phyloP scores from a whole-genome alignment of 306 rosid species.

The Rubus parviflorus region DNA sequence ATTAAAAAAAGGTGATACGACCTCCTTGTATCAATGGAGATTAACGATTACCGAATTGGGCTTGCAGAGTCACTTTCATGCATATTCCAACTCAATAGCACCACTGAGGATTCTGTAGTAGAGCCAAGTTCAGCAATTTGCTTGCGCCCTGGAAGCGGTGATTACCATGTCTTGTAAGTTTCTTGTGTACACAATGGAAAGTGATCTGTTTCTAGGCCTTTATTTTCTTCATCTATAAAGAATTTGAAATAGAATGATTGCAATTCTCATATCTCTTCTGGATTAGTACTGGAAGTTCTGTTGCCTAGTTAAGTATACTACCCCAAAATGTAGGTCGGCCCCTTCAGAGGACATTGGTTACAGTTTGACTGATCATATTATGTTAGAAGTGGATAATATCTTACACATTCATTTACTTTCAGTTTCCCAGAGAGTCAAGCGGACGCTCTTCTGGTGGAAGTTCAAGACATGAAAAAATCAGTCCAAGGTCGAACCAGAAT shows the following conservation, averaged over 20 bases:
- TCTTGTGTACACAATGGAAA: not conserved
- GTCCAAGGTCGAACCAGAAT: constrained; percentile 78
- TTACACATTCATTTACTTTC: constrained; percentile 36
- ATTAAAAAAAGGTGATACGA: not conserved
- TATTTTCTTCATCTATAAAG: not conserved
- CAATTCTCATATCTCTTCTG: not conserved
- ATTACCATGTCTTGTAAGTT: constrained; percentile 88
- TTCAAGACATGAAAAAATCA: constrained; percentile 67
- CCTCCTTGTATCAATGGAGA: not conserved
- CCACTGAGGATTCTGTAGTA: constrained; percentile 60
- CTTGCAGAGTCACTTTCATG: constrained; percentile 78
- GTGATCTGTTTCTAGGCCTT: not conserved
- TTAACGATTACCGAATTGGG: constrained; percentile 22
- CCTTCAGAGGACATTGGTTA: not conserved
- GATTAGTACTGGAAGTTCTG: constrained; percentile 5
- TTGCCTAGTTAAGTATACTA: constrained; percentile 1
- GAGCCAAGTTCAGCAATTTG: constrained; percentile 58
- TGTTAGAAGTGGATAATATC: constrained; percentile 15
- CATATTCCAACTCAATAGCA: constrained; percentile 74
- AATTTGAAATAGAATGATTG: not conserved
- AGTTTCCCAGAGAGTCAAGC: constrained; percentile 93
- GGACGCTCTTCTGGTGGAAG: constrained; percentile 76
- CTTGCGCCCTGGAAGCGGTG: constrained; percentile 78
- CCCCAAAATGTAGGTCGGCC: not conserved
- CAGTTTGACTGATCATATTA: not conserved